phyloP scores from a whole-genome alignment of 2,329 filamentous ascomycete genomes.

The Ceratocystis cacaofunesta region DNA sequence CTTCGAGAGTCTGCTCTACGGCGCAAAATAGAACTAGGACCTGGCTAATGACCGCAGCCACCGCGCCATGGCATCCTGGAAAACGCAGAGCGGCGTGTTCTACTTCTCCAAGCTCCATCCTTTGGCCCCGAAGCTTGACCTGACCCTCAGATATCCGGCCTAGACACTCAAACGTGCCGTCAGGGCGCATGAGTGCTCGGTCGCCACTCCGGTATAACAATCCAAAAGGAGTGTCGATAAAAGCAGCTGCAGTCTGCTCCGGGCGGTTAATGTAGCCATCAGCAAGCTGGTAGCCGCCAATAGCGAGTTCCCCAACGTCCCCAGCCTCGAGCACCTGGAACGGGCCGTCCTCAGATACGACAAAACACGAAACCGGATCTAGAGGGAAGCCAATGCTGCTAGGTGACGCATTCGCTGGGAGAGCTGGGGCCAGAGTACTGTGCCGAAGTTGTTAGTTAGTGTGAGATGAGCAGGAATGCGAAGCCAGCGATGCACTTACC shows the following conservation, averaged over 20 bases:
- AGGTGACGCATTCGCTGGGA: constrained; percentile 41
- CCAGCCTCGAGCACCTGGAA: constrained; percentile 47
- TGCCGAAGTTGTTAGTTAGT: constrained; percentile 5
- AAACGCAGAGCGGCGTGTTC: constrained; percentile 53
- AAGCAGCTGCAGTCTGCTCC: constrained; percentile 57
- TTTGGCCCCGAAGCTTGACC: constrained; percentile 73
- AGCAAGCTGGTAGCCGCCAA: constrained; percentile 70
- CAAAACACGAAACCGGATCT: constrained; percentile 64
- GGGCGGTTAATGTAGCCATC: constrained; percentile 67
- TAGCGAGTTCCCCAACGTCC: constrained; percentile 60
- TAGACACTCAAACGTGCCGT: constrained; percentile 66
- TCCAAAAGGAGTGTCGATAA: constrained; percentile 54
- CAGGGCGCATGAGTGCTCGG: constrained; percentile 51
- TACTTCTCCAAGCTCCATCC: constrained; percentile 66
- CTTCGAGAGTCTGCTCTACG: constrained; percentile 21
- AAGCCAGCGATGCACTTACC: constrained; percentile 26
- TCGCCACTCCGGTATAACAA: constrained; percentile 74
- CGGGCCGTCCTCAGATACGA: constrained; percentile 39
- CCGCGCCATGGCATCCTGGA: constrained; percentile 46
- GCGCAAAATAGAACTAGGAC: constrained; percentile 63
- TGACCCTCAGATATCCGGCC: constrained; percentile 69
- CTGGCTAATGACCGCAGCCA: constrained; percentile 51
- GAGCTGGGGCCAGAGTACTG: constrained; percentile 54
- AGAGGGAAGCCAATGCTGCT: constrained; percentile 65
- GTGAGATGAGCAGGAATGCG: not conserved